Conservation (phyloP, 331 rosid species). For the Rhamnella rubrinervis region DNA sequence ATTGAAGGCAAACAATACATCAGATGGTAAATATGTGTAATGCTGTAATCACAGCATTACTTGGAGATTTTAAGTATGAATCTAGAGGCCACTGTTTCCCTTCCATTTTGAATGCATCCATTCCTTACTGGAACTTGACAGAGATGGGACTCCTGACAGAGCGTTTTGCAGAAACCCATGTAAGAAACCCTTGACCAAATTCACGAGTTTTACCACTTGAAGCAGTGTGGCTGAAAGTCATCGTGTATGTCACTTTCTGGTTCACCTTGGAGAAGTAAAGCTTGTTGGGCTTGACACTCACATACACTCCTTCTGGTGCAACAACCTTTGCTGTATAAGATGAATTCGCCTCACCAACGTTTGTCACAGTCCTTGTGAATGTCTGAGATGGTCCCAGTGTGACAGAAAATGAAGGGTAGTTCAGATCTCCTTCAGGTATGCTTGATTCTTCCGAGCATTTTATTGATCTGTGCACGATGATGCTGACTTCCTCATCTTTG, state of each 20-base stretch:
- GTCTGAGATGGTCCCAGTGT: constrained; percentile 55
- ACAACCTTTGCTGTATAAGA: constrained; percentile 33
- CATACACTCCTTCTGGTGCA: constrained; percentile 53
- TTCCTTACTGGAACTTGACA: constrained; percentile 35
- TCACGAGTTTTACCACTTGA: constrained; percentile 19
- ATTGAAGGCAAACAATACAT: background rate
- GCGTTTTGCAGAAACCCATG: constrained; percentile 51
- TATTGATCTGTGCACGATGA: constrained; percentile 39
- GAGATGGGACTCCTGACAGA: constrained; percentile 65
- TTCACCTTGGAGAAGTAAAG: constrained; percentile 50
- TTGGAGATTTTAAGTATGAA: constrained; percentile 24
- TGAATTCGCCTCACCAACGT: constrained; percentile 56
- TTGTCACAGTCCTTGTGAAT: constrained; percentile 67
- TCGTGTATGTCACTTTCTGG: constrained; percentile 54
- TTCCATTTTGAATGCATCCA: background rate
- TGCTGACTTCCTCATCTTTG: constrained; percentile 43
- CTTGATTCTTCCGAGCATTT: constrained; percentile 49
- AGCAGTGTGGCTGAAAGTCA: constrained; percentile 42
- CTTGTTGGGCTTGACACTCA: constrained; percentile 45
- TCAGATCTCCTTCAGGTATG: constrained; percentile 68
- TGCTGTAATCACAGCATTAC: constrained; percentile 1
- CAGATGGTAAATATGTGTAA: constrained; percentile 1
- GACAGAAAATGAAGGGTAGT: constrained; percentile 71
- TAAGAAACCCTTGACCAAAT: constrained; percentile 55
- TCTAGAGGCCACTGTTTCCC: background rate